Evolutionary conservation across 768 basidiomycete genomes (phyloP).

Genomic region (Amanita molliuscula): DNA sequence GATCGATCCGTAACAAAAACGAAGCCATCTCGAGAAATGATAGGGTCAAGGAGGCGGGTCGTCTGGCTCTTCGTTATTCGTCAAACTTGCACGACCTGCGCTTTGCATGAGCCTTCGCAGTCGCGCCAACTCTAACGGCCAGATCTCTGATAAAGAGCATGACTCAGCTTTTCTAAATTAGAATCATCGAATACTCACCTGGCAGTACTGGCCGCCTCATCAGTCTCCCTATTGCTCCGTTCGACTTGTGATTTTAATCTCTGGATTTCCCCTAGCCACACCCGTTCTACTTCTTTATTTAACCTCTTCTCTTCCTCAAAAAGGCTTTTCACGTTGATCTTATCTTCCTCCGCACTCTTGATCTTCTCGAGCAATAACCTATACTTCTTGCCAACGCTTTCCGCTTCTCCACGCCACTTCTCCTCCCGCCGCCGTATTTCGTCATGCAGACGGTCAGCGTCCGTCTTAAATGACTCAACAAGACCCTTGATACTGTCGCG

Average conservation of each 20-base stretch:
- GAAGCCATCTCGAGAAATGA: not conserved
- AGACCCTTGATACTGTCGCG: slow-evolving; percentile 70
- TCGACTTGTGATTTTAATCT: slow-evolving; percentile 43
- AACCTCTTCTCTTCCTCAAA: slow-evolving; percentile 38
- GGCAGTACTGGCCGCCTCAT: slow-evolving; percentile 50
- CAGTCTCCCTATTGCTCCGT: slow-evolving; percentile 42
- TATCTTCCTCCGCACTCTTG: slow-evolving; percentile 35
- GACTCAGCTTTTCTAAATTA: slow-evolving; percentile 5
- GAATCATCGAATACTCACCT: slow-evolving; percentile 31
- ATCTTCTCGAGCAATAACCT: slow-evolving; percentile 51
- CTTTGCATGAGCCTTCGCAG: slow-evolving; percentile 66
- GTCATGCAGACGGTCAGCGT: slow-evolving; percentile 58
- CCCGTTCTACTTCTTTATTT: slow-evolving; percentile 48
- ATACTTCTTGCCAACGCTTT: slow-evolving; percentile 64
- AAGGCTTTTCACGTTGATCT: slow-evolving; percentile 38
- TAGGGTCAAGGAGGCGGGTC: slow-evolving; percentile 3
- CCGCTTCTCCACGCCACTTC: slow-evolving; percentile 54
- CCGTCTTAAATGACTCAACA: slow-evolving; percentile 62
- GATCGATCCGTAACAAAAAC: not conserved
- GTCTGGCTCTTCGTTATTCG: not conserved
- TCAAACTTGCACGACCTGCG: slow-evolving; percentile 22
- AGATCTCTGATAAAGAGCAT: slow-evolving; percentile 31
- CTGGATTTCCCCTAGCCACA: slow-evolving; percentile 48
- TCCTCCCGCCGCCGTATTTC: slow-evolving; percentile 74
- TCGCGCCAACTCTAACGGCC: slow-evolving; percentile 53